A percentile compares a stretch with the other conserved stretches of the same genome.
Conservation (phyloP, 2,329 filamentous ascomycete species). For the Rosellinia necatrix region DNA sequence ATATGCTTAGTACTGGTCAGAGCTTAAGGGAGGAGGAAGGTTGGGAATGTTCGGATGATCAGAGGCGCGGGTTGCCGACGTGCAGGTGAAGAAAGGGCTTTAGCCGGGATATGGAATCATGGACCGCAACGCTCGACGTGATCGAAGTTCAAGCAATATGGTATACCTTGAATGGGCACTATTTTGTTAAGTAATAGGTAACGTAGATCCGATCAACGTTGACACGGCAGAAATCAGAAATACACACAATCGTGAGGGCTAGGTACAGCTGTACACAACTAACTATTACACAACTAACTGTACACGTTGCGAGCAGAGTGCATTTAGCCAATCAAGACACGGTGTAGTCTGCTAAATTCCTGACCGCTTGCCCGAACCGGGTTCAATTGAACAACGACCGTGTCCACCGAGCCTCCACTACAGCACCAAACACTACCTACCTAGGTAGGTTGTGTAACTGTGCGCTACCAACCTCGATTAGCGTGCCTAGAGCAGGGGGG, state of each 20-base stretch:
- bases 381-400: too few species aligned
- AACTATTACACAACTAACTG: too few species aligned
- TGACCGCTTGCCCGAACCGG: constrained; percentile 15
- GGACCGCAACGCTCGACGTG: too few species aligned
- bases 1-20: not conserved
- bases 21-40: not conserved
- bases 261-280: too few species aligned
- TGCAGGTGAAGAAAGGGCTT: not conserved
- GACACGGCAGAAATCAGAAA: constrained; percentile 1
- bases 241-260: not conserved
- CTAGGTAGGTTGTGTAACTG: not conserved
- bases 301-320: constrained; percentile 14
- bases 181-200: not conserved
- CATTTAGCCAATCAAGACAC: not conserved
- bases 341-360: not conserved
- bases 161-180: not conserved
- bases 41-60: not conserved
- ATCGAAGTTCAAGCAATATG: too few species aligned
- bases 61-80: not conserved
- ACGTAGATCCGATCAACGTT: not conserved
- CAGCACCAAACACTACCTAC: too few species aligned
- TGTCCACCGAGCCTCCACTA: too few species aligned
- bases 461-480: too few species aligned
- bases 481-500: too few species aligned
- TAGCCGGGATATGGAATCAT: not conserved